Evolutionary conservation across 2,329 filamentous ascomycete species (phyloP).

Genomic region (Thelonectria olida): DNA sequence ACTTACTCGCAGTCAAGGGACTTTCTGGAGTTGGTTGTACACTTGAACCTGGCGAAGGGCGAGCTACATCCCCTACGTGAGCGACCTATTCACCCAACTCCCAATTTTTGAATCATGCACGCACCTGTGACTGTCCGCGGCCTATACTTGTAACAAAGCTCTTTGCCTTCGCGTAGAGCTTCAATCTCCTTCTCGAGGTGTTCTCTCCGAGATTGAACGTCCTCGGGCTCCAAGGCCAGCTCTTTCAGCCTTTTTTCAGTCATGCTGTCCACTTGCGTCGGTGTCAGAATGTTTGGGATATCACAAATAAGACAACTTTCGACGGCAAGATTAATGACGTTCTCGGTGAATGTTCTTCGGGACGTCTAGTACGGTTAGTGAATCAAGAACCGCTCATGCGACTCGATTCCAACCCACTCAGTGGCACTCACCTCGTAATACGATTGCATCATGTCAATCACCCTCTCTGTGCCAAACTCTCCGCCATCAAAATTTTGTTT

Average conservation of each 20-base stretch:
- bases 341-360: conserved; percentile 54
- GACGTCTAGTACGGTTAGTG: conserved; percentile 43
- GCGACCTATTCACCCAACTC: no score
- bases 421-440: conserved; percentile 52
- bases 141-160: no score
- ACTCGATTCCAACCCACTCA: no score
- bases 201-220: background rate
- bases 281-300: background rate
- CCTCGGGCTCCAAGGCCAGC: background rate
- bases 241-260: background rate
- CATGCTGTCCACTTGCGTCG: background rate
- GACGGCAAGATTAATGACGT: conserved; percentile 54
- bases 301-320: conserved; percentile 55
- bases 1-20: no score
- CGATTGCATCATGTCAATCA: conserved; percentile 53
- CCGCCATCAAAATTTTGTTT: background rate
- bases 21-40: no score
- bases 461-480: conserved; percentile 36
- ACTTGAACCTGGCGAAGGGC: no score
- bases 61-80: no score
- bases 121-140: no score
- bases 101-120: no score
- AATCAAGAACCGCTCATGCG: background rate
- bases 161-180: background rate
- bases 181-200: background rate